These are phyloP conservation scores for Chaetoceros muelleri DNA, from an alignment of 108 stramenopile genomes.

Conservation along the genomic window DNA sequence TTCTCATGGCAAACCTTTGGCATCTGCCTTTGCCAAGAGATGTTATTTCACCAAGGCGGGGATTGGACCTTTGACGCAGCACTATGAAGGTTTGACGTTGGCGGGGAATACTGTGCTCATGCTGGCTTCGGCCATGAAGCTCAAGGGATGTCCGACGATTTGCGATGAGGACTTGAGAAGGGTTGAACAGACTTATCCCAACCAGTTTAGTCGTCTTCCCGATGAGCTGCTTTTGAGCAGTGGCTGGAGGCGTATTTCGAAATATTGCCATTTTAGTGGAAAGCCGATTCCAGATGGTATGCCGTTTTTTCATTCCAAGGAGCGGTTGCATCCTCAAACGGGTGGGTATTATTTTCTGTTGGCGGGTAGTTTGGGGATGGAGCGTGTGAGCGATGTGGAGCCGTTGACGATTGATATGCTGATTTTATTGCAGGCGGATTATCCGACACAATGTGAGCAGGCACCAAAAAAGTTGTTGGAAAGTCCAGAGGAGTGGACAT, in stretches of 20 bases:
- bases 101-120: conserved; percentile 80
- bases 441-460: conserved; percentile 61
- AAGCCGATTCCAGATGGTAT: conserved; percentile 57
- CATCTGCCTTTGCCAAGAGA: conserved; percentile 69
- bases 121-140: conserved; percentile 79
- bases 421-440: conserved; percentile 77
- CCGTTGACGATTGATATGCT: conserved; percentile 70
- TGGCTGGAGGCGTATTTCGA: conserved; percentile 76
- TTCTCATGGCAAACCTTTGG: conserved; percentile 37
- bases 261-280: conserved; percentile 80
- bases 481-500: conserved; percentile 67
- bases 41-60: conserved; percentile 85
- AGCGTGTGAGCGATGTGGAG: conserved; percentile 74
- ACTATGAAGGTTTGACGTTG: conserved; percentile 78
- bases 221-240: conserved; percentile 70
- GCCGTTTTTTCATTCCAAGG: conserved; percentile 48
- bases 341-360: conserved; percentile 81
- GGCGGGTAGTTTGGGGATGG: conserved; percentile 71
- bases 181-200: conserved; percentile 80
- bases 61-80: conserved; percentile 68
- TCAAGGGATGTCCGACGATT: conserved; percentile 86
- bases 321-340: conserved; percentile 57
- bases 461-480: conserved; percentile 50
- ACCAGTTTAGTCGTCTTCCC: conserved; percentile 72
- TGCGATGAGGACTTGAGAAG: conserved; percentile 84